Percentiles rank a stretch among this genome's conserved stretches.
These are phyloP conservation scores for Diutina siamensis DNA, from an alignment of 1,139 yeast genomes.

Conservation along the genomic window DNA sequence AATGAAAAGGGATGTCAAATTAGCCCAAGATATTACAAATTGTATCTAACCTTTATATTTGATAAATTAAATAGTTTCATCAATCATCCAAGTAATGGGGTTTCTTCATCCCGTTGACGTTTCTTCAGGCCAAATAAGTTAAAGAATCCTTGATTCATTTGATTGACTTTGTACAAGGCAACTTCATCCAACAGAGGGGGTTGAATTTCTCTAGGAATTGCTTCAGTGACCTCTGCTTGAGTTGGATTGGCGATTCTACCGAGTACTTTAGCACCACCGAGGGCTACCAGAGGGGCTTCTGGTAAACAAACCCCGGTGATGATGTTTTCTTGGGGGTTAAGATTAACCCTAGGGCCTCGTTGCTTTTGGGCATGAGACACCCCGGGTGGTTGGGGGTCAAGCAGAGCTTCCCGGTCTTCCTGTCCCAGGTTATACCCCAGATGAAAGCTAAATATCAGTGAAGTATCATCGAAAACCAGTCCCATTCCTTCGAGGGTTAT, in stretches of 20 bases:
- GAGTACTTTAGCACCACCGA: not conserved
- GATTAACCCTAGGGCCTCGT: not conserved
- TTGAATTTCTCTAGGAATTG: slow-evolving; percentile 2
- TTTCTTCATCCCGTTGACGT: not conserved
- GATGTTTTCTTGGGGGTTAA: not conserved
- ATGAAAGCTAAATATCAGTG: slow-evolving; percentile 7
- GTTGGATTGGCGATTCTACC: not conserved
- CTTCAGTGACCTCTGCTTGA: not conserved
- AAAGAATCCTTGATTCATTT: not conserved
- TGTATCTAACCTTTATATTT: no score
- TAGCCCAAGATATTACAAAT: not conserved
- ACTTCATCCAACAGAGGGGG: slow-evolving; percentile 1
- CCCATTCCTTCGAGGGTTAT: slow-evolving; percentile 82
- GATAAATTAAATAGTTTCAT: no score
- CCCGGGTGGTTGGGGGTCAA: not conserved
- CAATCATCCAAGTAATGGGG: not conserved
- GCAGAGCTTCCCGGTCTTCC: not conserved
- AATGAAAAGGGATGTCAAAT: not conserved
- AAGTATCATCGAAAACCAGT: slow-evolving; percentile 18
- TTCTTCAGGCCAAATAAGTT: not conserved
- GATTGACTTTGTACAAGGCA: not conserved
- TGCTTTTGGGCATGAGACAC: not conserved
- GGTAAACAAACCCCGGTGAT: not conserved
- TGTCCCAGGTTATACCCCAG: not conserved
- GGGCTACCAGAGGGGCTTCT: not conserved